Conservation (phyloP, 2,329 filamentous ascomycete genomes). For the Botrytis squamosa region DNA sequence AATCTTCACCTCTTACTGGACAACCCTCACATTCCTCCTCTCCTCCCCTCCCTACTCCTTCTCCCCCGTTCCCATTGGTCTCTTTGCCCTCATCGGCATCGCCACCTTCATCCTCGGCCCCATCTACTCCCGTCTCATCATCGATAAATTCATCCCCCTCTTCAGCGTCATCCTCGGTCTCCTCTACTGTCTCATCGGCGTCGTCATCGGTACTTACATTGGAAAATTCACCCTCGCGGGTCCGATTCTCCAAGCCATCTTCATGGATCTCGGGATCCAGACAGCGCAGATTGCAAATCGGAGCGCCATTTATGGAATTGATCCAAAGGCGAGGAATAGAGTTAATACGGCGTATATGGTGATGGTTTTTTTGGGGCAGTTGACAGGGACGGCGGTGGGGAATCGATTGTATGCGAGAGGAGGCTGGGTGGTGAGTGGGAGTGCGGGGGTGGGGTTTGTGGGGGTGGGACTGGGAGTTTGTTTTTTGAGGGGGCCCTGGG, state of each 20-base stretch:
- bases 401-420: conserved; percentile 54
- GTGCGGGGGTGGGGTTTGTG: conserved; percentile 55
- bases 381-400: conserved; percentile 65
- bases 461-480: conserved; percentile 48
- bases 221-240: conserved; percentile 66
- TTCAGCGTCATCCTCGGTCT: conserved; percentile 66
- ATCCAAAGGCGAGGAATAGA: conserved; percentile 68
- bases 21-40: conserved; percentile 76
- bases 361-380: conserved; percentile 72
- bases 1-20: conserved; percentile 69
- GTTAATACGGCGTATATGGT: conserved; percentile 85
- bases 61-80: conserved; percentile 64
- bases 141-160: conserved; percentile 67
- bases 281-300: conserved; percentile 73
- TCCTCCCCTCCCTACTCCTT: conserved; percentile 68
- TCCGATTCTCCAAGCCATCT: conserved; percentile 68
- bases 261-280: conserved; percentile 71
- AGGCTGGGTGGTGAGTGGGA: conserved; percentile 57
- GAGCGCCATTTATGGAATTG: conserved; percentile 66
- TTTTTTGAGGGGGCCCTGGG: conserved; percentile 53
- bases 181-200: conserved; percentile 56
- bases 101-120: conserved; percentile 66
- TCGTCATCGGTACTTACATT: conserved; percentile 66
- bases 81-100: conserved; percentile 78
- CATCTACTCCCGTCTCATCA: conserved; percentile 66